Evolutionary conservation across 495 filamentous ascomycete species (phyloP), one percentile per base, ranked within the genome.

Genomic region (Copromyces sp.): DNA sequence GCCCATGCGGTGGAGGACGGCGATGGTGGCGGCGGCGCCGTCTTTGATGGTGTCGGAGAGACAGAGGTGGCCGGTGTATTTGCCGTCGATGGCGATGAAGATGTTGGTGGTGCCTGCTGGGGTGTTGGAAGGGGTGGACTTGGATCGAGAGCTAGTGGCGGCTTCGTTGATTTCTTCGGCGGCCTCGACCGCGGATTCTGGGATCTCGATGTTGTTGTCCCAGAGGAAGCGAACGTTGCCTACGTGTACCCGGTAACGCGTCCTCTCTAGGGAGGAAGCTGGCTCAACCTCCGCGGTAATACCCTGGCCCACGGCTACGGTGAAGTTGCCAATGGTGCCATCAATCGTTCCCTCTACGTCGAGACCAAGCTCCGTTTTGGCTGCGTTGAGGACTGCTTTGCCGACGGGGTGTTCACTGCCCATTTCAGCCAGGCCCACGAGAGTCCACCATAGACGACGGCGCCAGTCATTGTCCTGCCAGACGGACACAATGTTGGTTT

Each of bases 331-430:
- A 70, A 97, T 83, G 73, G 86, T 91, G 32, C 95, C 95, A 68
- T 95, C 92, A 41, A 98, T 83, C 17, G 89, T 87, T 8, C 89
- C 90, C 69, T 96, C 94, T 12, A 84, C 83, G 16, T 87, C 88
- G 39, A 97, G 81, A 7, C 90, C 90, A 9, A 97, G 87, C 74
- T 93, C 87, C 17, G 87, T 83, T 75, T 92, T 92, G 2, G 94
- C 93, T 20, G 88, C 89, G 12, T 83, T 78, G 20, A 94, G 80
- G 70, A 98, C 92, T 5, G 95, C 94, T 76, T 90, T 92, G 32
- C 94, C 95, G 73, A 98, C 91, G 0, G 95, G 95, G 81, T 99
- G 95, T 82, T 99, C 95, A 78, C 93, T 96, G 69, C 92, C 90
- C 87, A 92, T 93, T 79, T 99, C 95, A 2, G 95, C 90, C 6